Evolutionary conservation across 2,329 filamentous ascomycete genomes (phyloP).

Genomic region (Chaetomiaceae sp.): DNA sequence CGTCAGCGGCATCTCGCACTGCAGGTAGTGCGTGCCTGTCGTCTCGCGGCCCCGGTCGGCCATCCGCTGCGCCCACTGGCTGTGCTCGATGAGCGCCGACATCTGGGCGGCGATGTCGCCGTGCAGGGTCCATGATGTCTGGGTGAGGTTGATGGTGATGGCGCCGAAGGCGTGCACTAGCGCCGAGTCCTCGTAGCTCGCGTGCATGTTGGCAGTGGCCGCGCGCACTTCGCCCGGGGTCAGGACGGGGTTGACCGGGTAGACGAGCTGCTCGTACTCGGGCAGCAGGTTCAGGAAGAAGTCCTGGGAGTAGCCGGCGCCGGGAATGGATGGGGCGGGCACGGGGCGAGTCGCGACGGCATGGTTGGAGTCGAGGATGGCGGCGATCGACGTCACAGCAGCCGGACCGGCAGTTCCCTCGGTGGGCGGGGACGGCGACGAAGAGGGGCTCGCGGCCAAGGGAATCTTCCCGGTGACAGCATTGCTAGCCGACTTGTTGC

Average conservation of each 20-base stretch:
- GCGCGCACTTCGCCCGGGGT: conserved; percentile 4
- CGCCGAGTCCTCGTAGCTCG: conserved; percentile 7
- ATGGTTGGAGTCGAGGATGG: conserved; percentile 1
- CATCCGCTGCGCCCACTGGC: neutral
- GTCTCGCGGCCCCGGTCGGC: neutral
- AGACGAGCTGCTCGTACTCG: conserved; percentile 9
- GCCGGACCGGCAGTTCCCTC: neutral
- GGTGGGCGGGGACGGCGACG: neutral
- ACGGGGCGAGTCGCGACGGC: neutral
- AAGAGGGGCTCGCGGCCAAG: neutral
- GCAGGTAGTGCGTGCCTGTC: neutral
- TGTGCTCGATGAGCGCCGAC: conserved; percentile 4
- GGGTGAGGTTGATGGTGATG: conserved; percentile 7
- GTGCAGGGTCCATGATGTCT: conserved; percentile 8
- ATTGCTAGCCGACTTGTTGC: neutral
- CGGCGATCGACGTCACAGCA: conserved; percentile 2
- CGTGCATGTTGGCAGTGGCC: conserved; percentile 7
- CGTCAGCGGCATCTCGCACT: conserved; percentile 6
- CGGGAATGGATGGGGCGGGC: neutral
- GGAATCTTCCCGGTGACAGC: neutral
- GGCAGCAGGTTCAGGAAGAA: conserved; percentile 6
- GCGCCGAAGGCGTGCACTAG: conserved; percentile 8
- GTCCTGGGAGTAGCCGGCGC: conserved; percentile 1
- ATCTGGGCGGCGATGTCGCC: conserved; percentile 7
- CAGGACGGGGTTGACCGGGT: conserved; percentile 10